Percentiles rank a stretch among this genome's conserved stretches.
Conservation (phyloP, 176 grass and related monocot genomes). For the Hyparrhenia diplandra region DNA sequence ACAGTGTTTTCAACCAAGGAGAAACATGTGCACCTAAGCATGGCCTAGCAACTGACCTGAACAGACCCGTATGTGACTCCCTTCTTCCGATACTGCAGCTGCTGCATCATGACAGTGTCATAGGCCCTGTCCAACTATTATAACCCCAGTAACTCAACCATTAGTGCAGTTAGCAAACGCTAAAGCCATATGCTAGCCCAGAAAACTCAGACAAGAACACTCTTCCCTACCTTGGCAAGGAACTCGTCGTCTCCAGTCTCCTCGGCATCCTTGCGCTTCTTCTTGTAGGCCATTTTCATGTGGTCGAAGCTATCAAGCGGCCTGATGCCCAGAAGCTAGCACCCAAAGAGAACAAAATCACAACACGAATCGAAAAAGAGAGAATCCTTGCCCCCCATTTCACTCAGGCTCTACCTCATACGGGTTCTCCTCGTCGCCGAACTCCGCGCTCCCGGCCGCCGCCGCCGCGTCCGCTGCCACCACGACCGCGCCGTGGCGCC, state of each 20-base stretch:
- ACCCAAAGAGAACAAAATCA: constrained; percentile 18
- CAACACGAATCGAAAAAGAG: not conserved
- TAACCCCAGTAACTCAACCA: not conserved
- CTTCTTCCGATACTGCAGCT: constrained; percentile 85
- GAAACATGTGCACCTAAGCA: constrained; percentile 1
- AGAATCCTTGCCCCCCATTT: not conserved
- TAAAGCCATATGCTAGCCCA: not conserved
- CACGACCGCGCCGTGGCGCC: constrained; percentile 28
- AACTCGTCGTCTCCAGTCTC: constrained; percentile 68
- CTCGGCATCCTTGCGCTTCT: constrained; percentile 84
- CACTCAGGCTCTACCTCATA: constrained; percentile 56
- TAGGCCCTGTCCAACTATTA: constrained; percentile 80
- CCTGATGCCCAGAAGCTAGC: constrained; percentile 77
- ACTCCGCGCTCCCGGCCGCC: constrained; percentile 52
- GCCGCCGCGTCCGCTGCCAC: constrained; percentile 43
- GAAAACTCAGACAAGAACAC: not conserved
- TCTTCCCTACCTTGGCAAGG: constrained; percentile 46
- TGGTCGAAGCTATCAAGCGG: constrained; percentile 76
- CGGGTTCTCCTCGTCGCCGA: constrained; percentile 64
- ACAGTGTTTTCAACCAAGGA: not conserved
- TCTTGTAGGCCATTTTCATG: constrained; percentile 83
- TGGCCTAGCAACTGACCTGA: constrained; percentile 36
- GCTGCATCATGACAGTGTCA: constrained; percentile 95
- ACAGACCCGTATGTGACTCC: constrained; percentile 80
- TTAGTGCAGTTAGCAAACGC: not conserved